phyloP scores from a whole-genome alignment of 2,329 filamentous ascomycete genomes.

The Helminthosporium solani region DNA sequence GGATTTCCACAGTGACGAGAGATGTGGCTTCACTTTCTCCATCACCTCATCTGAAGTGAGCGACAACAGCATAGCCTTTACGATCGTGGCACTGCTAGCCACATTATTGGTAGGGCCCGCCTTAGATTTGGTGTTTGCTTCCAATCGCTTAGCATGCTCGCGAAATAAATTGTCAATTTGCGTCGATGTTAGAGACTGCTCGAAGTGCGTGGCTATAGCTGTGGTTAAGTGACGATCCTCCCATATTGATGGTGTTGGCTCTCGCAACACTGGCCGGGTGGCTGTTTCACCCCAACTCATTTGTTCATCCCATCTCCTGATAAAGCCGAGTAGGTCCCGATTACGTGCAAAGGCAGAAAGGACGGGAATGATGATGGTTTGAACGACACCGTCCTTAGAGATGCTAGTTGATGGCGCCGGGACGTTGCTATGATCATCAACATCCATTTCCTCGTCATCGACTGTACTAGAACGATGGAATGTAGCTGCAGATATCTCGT shows the following conservation, averaged over 20 bases:
- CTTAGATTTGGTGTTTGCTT: slow-evolving; percentile 3
- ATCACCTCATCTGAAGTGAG: slow-evolving; percentile 27
- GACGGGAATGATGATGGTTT: slow-evolving; percentile 32
- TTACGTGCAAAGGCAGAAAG: slow-evolving; percentile 38
- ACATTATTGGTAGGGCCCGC: slow-evolving; percentile 20
- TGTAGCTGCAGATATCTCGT: slow-evolving; percentile 26
- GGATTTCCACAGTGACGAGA: slow-evolving; percentile 24
- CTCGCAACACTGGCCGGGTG: slow-evolving; percentile 20
- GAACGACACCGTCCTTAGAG: neutral
- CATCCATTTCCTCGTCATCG: slow-evolving; percentile 8
- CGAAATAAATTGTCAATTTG: slow-evolving; percentile 35
- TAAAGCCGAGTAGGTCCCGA: slow-evolving; percentile 36
- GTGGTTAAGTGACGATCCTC: slow-evolving; percentile 24
- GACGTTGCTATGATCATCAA: slow-evolving; percentile 4
- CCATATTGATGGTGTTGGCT: slow-evolving; percentile 29
- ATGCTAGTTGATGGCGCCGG: neutral
- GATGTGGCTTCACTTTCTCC: slow-evolving; percentile 19
- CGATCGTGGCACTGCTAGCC: slow-evolving; percentile 29
- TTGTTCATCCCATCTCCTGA: slow-evolving; percentile 38
- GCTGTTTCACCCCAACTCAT: slow-evolving; percentile 20
- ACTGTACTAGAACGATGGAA: slow-evolving; percentile 13
- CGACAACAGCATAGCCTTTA: slow-evolving; percentile 30
- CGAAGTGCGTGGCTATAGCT: slow-evolving; percentile 27
- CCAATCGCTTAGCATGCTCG: slow-evolving; percentile 27
- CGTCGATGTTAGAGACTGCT: slow-evolving; percentile 34